Evolutionary conservation across 129 eudicot genomes (phyloP).

Genomic region (Chrysanthemum seticuspe): DNA sequence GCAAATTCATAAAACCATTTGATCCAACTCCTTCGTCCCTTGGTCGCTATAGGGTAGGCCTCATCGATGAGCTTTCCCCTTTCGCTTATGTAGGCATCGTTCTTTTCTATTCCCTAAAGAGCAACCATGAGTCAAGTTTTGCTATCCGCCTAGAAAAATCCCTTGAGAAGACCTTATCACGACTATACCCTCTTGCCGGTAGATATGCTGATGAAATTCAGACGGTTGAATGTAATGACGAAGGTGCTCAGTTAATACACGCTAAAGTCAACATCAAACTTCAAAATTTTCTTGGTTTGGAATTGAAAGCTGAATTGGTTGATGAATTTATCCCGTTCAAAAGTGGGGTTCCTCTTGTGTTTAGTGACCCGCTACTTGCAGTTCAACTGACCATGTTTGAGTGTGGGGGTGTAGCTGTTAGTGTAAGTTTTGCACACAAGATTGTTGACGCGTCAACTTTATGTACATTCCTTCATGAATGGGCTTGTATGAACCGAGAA

Average conservation of each 20-base stretch:
- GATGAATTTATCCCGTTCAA: constrained; percentile 20
- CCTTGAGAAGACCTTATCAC: constrained; percentile 1
- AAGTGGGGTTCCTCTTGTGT: neutral
- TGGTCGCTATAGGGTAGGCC: constrained; percentile 20
- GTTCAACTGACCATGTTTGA: constrained; percentile 24
- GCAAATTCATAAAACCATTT: constrained; percentile 16
- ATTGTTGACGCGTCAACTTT: constrained; percentile 26
- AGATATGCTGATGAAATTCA: constrained; percentile 5
- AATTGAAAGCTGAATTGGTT: neutral
- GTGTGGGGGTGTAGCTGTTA: constrained; percentile 34
- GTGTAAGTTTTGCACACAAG: constrained; percentile 23
- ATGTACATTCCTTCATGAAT: constrained; percentile 11
- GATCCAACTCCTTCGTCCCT: constrained; percentile 28
- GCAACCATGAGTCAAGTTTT: neutral
- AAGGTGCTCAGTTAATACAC: constrained; percentile 27
- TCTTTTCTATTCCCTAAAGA: constrained; percentile 20
- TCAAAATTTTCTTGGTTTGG: neutral
- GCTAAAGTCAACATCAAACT: constrained; percentile 12
- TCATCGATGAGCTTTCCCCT: constrained; percentile 6
- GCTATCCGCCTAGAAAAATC: neutral
- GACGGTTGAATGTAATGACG: constrained; percentile 27
- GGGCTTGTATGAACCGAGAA: constrained; percentile 19
- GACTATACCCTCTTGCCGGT: constrained; percentile 39
- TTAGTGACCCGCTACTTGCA: constrained; percentile 16
- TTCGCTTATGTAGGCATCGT: neutral